Evolutionary conservation across 139 green algal species (phyloP).

Genomic region (Tetraselmis chui): DNA sequence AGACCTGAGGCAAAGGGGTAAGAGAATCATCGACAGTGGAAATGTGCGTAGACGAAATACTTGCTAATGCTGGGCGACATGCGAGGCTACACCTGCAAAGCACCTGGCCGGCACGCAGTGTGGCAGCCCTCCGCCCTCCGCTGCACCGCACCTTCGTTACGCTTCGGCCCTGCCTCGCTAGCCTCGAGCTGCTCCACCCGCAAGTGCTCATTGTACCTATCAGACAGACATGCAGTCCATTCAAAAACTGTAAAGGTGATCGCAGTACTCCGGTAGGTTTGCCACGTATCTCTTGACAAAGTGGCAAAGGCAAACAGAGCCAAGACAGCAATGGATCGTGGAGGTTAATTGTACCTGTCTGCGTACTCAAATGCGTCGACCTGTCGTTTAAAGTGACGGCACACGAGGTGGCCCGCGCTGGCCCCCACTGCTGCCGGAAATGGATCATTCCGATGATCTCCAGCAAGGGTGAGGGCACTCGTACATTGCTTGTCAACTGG

Average conservation of each 20-base stretch:
- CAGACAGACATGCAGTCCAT: too few relatives aligned
- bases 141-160: neutral
- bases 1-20: neutral
- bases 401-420: neutral
- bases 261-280: too few relatives aligned
- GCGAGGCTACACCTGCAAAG: neutral
- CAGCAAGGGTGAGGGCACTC: neutral
- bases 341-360: too few relatives aligned
- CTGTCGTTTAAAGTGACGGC: neutral
- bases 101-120: neutral
- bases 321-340: too few relatives aligned
- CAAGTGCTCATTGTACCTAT: too few relatives aligned
- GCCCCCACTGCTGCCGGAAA: neutral
- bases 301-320: too few relatives aligned
- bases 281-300: too few relatives aligned
- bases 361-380: neutral
- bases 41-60: too few relatives aligned
- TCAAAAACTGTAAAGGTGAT: too few relatives aligned
- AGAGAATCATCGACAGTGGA: neutral
- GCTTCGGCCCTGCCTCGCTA: too few relatives aligned
- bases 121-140: neutral
- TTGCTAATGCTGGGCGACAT: neutral
- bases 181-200: too few relatives aligned
- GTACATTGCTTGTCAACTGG: neutral
- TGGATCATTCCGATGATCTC: too few relatives aligned